Base-by-base conservation (phyloP, 768 basidiomycete species). In the Cystobasidium ongulense region DNA sequence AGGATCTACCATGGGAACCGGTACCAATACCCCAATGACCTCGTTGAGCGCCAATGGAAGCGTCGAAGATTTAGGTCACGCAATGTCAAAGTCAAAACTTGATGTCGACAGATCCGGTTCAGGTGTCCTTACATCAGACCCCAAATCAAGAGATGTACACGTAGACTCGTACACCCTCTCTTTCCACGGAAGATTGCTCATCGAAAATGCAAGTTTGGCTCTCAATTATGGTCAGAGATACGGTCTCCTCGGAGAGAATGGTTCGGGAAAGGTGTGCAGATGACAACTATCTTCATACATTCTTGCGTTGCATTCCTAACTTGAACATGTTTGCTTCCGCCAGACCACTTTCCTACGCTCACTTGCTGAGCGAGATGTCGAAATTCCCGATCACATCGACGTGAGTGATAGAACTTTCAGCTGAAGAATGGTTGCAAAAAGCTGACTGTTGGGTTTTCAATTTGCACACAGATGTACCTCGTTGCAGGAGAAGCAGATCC, bases 341-440 rank as follows among this genome's bases (percentile, higher is more conserved):
- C 78, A 94, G 92, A 96, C 95, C 0, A 98, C 94, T 1, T 92
- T 96, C 84, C 86, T 98, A 31, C 89, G 92, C 84, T 96, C 95
- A 31, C 87, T 98, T 79, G 92, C 93, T 17, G 90, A 93, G 77
- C 90, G 93, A 72, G 95, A 99, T 80, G 90, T 98, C 63, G 88
- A 89, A 61, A 95, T 99, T 76, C 96, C 95, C 21, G 84, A 85
- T 8, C 93, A 99, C 82, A 90, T 99, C 81, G 95, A 99, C 81
- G 84, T 84, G 68, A 64, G 63, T 64, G 38, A 46, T 11, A 29
- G 27, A 41, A 1, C 46, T 35, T 41, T 25, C 36, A 11, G 21
- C 27, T 23, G 35, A 38, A 21, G 33, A 23, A 23, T 63, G 15
- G 18, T 15, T 41, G 64, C 39, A 43, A 39, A n/a, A 8, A 33